Conservation (phyloP, 73 alveolate genomes). For the Uronychia binucleata region DNA sequence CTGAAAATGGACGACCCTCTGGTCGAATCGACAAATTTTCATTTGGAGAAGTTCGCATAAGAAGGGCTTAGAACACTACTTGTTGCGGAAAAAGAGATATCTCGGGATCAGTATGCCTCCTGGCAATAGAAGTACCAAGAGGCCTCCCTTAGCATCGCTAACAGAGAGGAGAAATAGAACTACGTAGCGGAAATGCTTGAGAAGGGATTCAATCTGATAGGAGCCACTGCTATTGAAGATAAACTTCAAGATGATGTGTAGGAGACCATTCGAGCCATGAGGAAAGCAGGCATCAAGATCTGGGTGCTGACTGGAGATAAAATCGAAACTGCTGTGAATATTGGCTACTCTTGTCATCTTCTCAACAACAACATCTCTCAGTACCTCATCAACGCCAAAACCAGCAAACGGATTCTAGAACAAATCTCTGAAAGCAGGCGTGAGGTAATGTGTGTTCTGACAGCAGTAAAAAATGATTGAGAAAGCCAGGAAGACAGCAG, state of each 20-base stretch:
- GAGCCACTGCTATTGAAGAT: slow-evolving; percentile 98
- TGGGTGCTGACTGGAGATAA: slow-evolving; percentile 98
- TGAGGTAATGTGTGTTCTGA: slow-evolving; percentile 19
- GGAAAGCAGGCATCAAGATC: slow-evolving; percentile 77
- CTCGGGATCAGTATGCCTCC: slow-evolving; percentile 77
- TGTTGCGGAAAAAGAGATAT: slow-evolving; percentile 83
- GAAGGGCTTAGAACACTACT: slow-evolving; percentile 96
- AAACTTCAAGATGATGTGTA: slow-evolving; percentile 91
- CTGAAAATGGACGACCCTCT: slow-evolving; percentile 3
- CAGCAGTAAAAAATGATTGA: slow-evolving; percentile 25
- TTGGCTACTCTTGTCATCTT: slow-evolving; percentile 63
- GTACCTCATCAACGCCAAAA: slow-evolving; percentile 19
- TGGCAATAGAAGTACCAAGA: slow-evolving; percentile 80
- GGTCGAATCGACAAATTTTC: slow-evolving; percentile 37
- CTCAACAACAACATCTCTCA: slow-evolving; percentile 21
- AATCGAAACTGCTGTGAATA: slow-evolving; percentile 83
- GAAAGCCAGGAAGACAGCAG: slow-evolving; percentile 58
- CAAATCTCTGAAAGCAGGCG: slow-evolving; percentile 6
- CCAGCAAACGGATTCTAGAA: slow-evolving; percentile 25
- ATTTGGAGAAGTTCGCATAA: slow-evolving; percentile 81
- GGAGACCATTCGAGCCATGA: slow-evolving; percentile 71
- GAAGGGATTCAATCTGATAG: slow-evolving; percentile 77
- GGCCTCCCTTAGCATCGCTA: slow-evolving; percentile 62
- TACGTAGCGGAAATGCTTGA: slow-evolving; percentile 78
- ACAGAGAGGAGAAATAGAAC: slow-evolving; percentile 70